Base-by-base conservation (phyloP, 2,329 filamentous ascomycete species). In the Leptodontidium sp. region DNA sequence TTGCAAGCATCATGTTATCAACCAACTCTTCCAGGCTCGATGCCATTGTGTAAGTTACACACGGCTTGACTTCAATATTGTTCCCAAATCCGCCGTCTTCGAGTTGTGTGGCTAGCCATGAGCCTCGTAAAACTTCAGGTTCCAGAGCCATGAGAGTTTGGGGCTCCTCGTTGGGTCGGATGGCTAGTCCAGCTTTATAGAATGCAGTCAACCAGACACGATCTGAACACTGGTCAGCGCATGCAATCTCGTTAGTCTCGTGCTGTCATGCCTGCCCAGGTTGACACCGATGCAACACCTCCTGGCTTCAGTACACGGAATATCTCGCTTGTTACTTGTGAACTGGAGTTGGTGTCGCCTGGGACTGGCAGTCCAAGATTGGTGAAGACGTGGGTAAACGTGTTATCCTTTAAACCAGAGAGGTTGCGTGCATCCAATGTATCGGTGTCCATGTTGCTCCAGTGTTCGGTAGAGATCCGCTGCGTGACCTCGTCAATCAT, bases 361-460 rank as follows among this genome's bases (percentile, higher is more conserved):
- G 66, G 63, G 17, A 67, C 24, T 7, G 61, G 63, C 45, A 68
- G 35, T 17, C 69, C 69, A 15, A 70, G 43, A 40, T 70, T 70
- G 14, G 59, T 68, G 29, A 70, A 55, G 14, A 62, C 64, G 77
- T 98, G 98, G 0, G 94, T 93, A 8, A 98, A 94, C 0, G 95
- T 98, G 83, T 98, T 98, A 5, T 98, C 86, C 79, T 98, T 94
- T 66, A 98, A 85, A n/a, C 87, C 91, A 76, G 85, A 84, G n/a
- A 71, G 63, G 76, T 88, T 84, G 3, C 90, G 85, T 66, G 97
- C 86, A 43, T 81, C 80, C 49, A 97, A 86, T 64, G 87, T 83
- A 77, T 97, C 92, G 71, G 93, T 94, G 76, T 96, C 91, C 75
- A 67, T 52, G n/a, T 70, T 62, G 26, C 97, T 85, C 81, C 97